These are phyloP conservation scores for Mucuna pruriens DNA, from an alignment of 306 rosid genomes.

Conservation along the genomic window DNA sequence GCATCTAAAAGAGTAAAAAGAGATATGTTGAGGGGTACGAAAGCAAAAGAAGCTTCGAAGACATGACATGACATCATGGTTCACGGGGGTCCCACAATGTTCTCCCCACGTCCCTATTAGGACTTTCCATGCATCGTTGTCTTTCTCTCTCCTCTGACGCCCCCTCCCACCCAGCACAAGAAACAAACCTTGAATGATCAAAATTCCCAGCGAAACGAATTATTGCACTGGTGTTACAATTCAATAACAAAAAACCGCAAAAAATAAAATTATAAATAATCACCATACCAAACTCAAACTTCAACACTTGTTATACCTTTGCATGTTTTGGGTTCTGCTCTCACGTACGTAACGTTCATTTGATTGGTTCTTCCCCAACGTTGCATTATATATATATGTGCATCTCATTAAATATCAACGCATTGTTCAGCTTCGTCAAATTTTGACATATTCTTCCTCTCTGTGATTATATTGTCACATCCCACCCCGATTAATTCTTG, in stretches of 20 bases:
- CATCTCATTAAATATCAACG: neutral
- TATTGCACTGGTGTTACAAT: constrained; percentile 37
- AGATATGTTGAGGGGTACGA: neutral
- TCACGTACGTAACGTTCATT: constrained; percentile 45
- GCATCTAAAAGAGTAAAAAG: neutral
- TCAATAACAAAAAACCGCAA: neutral
- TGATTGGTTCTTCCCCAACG: constrained; percentile 23
- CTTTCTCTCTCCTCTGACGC: constrained; percentile 55
- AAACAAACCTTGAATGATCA: constrained; percentile 43
- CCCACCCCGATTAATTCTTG: constrained; percentile 30
- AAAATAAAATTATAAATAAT: neutral
- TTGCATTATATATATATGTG: neutral
- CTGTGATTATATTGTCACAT: constrained; percentile 20
- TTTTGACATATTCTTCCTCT: neutral
- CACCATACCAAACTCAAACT: neutral
- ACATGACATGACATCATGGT: neutral
- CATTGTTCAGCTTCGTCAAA: constrained; percentile 14
- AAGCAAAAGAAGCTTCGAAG: constrained; percentile 8
- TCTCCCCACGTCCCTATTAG: constrained; percentile 56
- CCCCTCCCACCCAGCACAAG: constrained; percentile 38
- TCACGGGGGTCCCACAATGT: constrained; percentile 48
- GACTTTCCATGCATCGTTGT: constrained; percentile 36
- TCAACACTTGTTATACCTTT: constrained; percentile 32
- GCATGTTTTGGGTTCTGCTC: constrained; percentile 40
- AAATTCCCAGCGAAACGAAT: constrained; percentile 29